Percentiles rank a stretch among this genome's conserved stretches.
Evolutionary conservation across 2,329 filamentous ascomycete species (phyloP).

Genomic region (Amauroascus verrucosus): DNA sequence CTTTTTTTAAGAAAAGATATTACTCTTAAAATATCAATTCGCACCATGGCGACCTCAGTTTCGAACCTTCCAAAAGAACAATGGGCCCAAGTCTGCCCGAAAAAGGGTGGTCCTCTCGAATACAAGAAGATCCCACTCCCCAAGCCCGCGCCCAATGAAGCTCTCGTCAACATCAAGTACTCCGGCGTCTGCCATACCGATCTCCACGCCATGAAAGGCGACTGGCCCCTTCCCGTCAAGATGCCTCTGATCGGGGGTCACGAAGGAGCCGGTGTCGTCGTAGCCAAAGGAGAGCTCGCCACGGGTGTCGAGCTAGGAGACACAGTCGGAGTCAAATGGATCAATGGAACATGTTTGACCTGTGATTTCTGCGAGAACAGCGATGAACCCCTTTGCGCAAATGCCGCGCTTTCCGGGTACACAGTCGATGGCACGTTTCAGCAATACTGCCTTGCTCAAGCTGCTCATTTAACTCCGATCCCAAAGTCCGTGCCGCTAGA

Average conservation of each 20-base stretch:
- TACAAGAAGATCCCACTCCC: constrained; percentile 59
- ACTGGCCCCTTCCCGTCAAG: constrained; percentile 80
- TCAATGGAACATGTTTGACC: constrained; percentile 74
- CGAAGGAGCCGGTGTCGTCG: constrained; percentile 70
- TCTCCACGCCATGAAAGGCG: constrained; percentile 69
- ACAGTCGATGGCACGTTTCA: constrained; percentile 90
- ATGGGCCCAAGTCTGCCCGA: constrained; percentile 84
- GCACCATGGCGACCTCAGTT: constrained; percentile 3
- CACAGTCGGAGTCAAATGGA: constrained; percentile 80
- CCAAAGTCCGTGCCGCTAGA: constrained; percentile 68
- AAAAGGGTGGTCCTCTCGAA: constrained; percentile 58
- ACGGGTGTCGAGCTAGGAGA: constrained; percentile 71
- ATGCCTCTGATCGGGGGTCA: constrained; percentile 75
- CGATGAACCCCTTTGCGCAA: constrained; percentile 73
- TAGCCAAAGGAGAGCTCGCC: constrained; percentile 67
- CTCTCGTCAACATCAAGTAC: constrained; percentile 84
- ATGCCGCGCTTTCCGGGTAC: constrained; percentile 72
- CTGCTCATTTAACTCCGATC: constrained; percentile 71
- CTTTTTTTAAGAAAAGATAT: background rate
- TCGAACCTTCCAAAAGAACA: constrained; percentile 64
- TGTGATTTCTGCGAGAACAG: constrained; percentile 74
- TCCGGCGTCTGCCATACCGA: constrained; percentile 88
- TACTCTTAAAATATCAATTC: background rate
- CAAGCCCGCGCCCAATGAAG: constrained; percentile 75
- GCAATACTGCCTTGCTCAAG: constrained; percentile 82